These are phyloP conservation scores for Aspergillus hiratsukae DNA, from an alignment of 2,329 filamentous ascomycete genomes.

Conservation along the genomic window DNA sequence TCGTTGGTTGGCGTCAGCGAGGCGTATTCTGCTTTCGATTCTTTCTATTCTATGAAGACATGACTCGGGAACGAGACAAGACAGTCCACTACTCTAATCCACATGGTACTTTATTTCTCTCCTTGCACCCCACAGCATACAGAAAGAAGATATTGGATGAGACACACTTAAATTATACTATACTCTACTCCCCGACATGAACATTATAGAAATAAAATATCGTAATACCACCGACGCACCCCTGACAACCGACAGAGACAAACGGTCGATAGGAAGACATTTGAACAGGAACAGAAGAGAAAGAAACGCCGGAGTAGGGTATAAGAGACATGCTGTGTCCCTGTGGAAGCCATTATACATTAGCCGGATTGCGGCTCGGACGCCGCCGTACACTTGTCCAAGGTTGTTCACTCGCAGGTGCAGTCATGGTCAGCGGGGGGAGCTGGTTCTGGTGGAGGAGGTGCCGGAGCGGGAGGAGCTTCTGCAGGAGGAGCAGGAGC, in stretches of 20 bases:
- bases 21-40: neutral
- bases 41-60: neutral
- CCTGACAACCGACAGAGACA: too few relatives aligned
- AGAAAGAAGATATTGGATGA: too few relatives aligned
- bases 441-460: neutral
- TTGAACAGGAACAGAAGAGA: neutral
- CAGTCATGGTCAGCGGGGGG: neutral
- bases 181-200: too few relatives aligned
- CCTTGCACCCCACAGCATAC: too few relatives aligned
- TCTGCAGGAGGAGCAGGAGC: neutral
- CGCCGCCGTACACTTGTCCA: too few relatives aligned
- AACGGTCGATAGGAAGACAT: neutral
- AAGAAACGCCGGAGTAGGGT: neutral
- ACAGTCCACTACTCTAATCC: too few relatives aligned
- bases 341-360: neutral
- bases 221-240: too few relatives aligned
- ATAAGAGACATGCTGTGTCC: neutral
- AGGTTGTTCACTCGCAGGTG: constrained; percentile 5
- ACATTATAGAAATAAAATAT: too few relatives aligned
- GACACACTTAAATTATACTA: too few relatives aligned
- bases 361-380: neutral
- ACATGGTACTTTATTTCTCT: too few relatives aligned
- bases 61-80: too few relatives aligned
- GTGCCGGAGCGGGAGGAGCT: neutral
- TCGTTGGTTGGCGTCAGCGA: neutral